Percentiles rank a stretch among this genome's conserved stretches.
Conservation (phyloP, 2,329 filamentous ascomycete genomes). For the Magnaporthales sp. region DNA sequence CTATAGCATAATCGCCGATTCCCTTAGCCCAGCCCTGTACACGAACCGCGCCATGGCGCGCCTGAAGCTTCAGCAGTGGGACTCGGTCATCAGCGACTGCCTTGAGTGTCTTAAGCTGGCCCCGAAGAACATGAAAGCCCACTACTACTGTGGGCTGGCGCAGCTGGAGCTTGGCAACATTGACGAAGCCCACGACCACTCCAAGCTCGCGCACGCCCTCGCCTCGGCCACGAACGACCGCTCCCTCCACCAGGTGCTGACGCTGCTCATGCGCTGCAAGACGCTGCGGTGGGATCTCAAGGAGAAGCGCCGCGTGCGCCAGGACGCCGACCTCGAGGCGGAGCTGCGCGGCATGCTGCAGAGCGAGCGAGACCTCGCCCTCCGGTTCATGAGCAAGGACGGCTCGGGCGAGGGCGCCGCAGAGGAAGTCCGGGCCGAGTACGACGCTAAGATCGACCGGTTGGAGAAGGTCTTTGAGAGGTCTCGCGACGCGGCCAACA, state of each 20-base stretch:
- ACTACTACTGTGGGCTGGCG: constrained; percentile 76
- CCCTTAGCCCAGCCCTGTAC: constrained; percentile 70
- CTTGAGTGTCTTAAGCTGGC: constrained; percentile 62
- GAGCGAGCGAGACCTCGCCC: constrained; percentile 31
- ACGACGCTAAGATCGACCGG: constrained; percentile 32
- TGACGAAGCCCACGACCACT: constrained; percentile 63
- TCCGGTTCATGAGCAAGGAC: constrained; percentile 15
- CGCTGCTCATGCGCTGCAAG: constrained; percentile 69
- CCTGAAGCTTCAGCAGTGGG: constrained; percentile 64
- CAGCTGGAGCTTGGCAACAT: constrained; percentile 65
- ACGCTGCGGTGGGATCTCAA: constrained; percentile 75
- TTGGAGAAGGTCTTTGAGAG: constrained; percentile 43
- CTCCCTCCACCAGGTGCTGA: constrained; percentile 62
- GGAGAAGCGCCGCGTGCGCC: constrained; percentile 53
- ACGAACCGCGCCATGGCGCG: constrained; percentile 84
- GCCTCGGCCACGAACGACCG: constrained; percentile 56
- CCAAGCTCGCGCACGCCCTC: constrained; percentile 62
- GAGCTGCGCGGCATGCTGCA: constrained; percentile 48
- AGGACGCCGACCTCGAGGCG: constrained; percentile 47
- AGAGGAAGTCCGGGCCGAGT: constrained; percentile 38
- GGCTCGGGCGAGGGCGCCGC: constrained; percentile 23
- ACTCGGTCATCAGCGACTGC: constrained; percentile 71
- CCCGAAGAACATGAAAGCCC: constrained; percentile 65
- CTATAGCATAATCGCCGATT: constrained; percentile 66
- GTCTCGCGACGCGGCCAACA: constrained; percentile 33